These are phyloP conservation scores for Microdochium trichocladiopsis DNA, from an alignment of 2,329 filamentous ascomycete species.

Conservation along the genomic window DNA sequence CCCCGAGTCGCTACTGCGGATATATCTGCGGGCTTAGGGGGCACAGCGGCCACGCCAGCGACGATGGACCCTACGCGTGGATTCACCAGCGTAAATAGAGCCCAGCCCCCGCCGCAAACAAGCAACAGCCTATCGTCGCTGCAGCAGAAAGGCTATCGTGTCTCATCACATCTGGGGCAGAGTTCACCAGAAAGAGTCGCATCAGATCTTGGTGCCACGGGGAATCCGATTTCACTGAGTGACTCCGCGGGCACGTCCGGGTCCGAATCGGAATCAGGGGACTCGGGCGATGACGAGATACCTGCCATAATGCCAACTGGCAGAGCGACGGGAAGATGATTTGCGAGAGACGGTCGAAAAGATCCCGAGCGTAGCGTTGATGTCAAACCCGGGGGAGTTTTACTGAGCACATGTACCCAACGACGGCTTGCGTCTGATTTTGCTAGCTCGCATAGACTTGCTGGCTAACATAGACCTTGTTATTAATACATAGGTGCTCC, in stretches of 20 bases:
- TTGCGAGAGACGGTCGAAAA: not conserved
- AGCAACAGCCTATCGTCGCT: conserved; percentile 17
- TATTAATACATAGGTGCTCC: too few species aligned
- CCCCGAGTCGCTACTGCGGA: conserved; percentile 15
- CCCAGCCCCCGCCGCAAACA: not conserved
- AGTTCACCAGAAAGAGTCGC: not conserved
- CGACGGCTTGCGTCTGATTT: too few species aligned
- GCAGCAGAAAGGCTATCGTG: conserved; percentile 20
- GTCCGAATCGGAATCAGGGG: conserved; percentile 5
- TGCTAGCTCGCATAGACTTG: too few species aligned
- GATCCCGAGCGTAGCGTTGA: not conserved
- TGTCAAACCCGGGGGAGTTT: not conserved
- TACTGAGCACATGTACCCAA: too few species aligned
- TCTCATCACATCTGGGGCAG: conserved; percentile 15
- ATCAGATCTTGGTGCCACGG: not conserved
- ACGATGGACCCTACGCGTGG: conserved; percentile 12
- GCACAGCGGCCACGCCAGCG: conserved; percentile 17
- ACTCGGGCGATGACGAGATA: conserved; percentile 16
- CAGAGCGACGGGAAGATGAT: conserved; percentile 1
- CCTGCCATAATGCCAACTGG: conserved; percentile 14
- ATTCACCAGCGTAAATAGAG: conserved; percentile 1
- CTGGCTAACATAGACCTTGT: too few species aligned
- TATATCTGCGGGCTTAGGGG: conserved; percentile 16
- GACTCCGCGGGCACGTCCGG: not conserved
- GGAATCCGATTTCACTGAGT: not conserved